Evolutionary conservation across 2,329 filamentous ascomycete genomes (phyloP).

Genomic region (Colletotrichum liriopes): DNA sequence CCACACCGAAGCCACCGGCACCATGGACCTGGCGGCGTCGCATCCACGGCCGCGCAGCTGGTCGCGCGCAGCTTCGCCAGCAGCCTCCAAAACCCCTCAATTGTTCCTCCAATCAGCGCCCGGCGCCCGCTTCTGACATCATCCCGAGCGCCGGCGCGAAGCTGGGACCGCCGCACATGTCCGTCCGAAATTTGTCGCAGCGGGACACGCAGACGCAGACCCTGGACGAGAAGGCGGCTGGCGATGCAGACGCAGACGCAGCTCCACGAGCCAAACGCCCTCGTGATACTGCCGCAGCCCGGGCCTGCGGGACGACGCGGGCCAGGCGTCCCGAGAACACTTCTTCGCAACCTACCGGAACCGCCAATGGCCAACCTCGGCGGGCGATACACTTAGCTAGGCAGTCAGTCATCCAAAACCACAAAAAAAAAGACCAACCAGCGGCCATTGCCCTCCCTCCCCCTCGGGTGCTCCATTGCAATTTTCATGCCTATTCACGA

Average conservation of each 20-base stretch:
- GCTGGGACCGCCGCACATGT: constrained; percentile 18
- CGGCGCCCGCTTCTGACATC: constrained; percentile 41
- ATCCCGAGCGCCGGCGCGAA: constrained; percentile 40
- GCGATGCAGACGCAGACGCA: background rate
- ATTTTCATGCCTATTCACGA: constrained; percentile 11
- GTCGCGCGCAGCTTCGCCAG: background rate
- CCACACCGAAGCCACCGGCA: constrained; percentile 10
- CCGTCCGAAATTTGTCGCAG: constrained; percentile 35
- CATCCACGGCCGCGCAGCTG: background rate
- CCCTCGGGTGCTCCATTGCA: constrained; percentile 9
- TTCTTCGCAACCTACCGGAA: constrained; percentile 7
- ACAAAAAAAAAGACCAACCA: too few relatives aligned
- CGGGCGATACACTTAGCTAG: constrained; percentile 33
- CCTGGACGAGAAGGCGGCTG: constrained; percentile 1
- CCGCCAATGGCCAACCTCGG: constrained; percentile 10
- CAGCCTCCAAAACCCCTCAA: constrained; percentile 38
- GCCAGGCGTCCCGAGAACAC: constrained; percentile 21
- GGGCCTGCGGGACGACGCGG: constrained; percentile 26
- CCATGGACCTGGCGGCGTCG: background rate
- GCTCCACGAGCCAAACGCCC: background rate
- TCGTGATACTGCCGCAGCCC: constrained; percentile 12
- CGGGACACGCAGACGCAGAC: background rate
- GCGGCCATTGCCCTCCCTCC: background rate
- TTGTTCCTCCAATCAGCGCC: constrained; percentile 43
- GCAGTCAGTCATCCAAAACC: constrained; percentile 21